Conservation (phyloP, 2,329 filamentous ascomycete species). For the Colletotrichum filicis region DNA sequence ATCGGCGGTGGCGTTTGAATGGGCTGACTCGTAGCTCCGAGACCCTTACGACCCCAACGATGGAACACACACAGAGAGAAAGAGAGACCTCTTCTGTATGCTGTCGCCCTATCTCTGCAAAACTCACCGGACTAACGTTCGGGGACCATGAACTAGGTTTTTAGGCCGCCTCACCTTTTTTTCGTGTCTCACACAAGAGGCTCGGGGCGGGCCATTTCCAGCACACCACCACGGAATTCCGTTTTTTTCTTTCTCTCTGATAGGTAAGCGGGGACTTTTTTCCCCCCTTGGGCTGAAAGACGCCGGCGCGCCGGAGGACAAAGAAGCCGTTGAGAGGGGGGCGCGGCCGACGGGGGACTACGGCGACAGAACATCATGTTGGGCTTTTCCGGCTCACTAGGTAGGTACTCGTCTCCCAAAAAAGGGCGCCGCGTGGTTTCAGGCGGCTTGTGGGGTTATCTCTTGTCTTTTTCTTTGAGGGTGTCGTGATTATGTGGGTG, state of each 20-base stretch:
- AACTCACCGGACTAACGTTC: background rate
- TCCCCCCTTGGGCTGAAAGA: background rate
- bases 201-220: background rate
- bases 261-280: background rate
- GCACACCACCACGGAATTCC: background rate
- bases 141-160: background rate
- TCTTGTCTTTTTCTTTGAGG: background rate
- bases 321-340: background rate
- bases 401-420: background rate
- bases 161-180: background rate
- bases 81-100: background rate
- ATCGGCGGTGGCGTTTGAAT: background rate
- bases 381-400: background rate
- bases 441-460: background rate
- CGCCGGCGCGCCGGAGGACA: background rate
- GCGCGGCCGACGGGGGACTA: background rate
- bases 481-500: background rate
- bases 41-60: background rate
- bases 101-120: background rate
- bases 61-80: background rate
- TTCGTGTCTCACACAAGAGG: background rate
- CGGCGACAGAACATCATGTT: background rate
- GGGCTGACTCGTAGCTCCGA: constrained; percentile 7
- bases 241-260: background rate
- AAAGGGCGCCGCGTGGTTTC: constrained; percentile 21